Percentiles rank a stretch among this genome's conserved stretches.
phyloP scores from a whole-genome alignment of 768 basidiomycete genomes.

The Agaricus blazei region DNA sequence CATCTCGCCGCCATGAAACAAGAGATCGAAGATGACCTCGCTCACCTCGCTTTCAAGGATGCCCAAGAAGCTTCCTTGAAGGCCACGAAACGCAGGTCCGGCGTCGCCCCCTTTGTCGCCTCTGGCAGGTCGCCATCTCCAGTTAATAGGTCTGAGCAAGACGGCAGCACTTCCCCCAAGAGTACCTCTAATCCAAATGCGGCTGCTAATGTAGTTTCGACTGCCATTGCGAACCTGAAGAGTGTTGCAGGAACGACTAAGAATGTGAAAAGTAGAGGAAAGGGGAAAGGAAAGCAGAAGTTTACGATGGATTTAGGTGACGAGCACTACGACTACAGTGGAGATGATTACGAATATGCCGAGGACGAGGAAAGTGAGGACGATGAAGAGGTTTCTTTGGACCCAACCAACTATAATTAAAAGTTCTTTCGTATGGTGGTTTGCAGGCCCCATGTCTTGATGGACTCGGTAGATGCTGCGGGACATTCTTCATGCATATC shows the following conservation, averaged over 20 bases:
- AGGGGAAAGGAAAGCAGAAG: constrained; percentile 8
- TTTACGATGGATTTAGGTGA: neutral
- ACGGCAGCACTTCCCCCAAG: neutral
- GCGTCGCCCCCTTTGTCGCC: neutral
- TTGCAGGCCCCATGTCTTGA: too few relatives aligned
- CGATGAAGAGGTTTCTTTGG: neutral
- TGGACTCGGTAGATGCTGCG: too few relatives aligned
- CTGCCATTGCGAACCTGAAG: constrained; percentile 1
- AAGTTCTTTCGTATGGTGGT: too few relatives aligned
- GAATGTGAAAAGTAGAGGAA: constrained; percentile 3
- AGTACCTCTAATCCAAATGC: constrained; percentile 4
- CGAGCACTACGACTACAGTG: neutral
- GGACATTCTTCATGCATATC: too few relatives aligned
- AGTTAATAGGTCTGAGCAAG: neutral
- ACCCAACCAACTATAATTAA: too few relatives aligned
- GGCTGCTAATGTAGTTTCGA: neutral
- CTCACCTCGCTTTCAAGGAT: constrained; percentile 4
- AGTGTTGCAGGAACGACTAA: neutral
- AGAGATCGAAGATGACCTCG: constrained; percentile 26
- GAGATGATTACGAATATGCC: neutral
- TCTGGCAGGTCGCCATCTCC: neutral
- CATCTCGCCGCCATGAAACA: constrained; percentile 25
- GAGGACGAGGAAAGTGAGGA: neutral
- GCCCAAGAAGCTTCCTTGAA: neutral
- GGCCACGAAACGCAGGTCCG: neutral